Percentiles rank a stretch among this genome's conserved stretches.
phyloP scores from a whole-genome alignment of 805 yeast species.

The Wickerhamiella allomyrinae region DNA sequence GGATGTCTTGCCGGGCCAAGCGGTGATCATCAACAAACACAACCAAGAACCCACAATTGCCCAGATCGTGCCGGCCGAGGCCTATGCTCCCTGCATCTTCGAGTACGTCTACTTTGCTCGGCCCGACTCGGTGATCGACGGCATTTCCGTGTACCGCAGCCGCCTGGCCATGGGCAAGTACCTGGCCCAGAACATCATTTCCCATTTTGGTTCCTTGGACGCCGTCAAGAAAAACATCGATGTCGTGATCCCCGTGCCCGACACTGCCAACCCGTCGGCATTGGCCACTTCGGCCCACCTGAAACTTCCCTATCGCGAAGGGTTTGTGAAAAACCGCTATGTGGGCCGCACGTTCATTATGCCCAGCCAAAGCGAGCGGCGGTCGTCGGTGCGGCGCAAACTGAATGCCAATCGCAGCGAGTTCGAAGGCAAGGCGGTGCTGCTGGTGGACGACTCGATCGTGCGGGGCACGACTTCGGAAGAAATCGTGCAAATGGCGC shows the following conservation, averaged over 20 bases:
- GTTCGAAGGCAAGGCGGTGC: slow-evolving; percentile 68
- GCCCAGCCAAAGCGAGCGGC: slow-evolving; percentile 94
- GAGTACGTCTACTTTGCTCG: slow-evolving; percentile 97
- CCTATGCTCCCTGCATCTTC: slow-evolving; percentile 88
- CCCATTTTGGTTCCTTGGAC: slow-evolving; percentile 31
- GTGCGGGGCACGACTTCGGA: slow-evolving; percentile 96
- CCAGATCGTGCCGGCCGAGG: slow-evolving; percentile 65
- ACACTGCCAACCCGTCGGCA: slow-evolving; percentile 93
- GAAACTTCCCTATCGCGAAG: slow-evolving; percentile 81
- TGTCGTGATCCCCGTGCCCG: slow-evolving; percentile 96
- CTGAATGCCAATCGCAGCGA: slow-evolving; percentile 93
- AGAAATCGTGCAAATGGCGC: slow-evolving; percentile 96
- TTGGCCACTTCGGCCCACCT: slow-evolving; percentile 76
- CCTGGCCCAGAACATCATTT: slow-evolving; percentile 56
- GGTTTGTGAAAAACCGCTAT: slow-evolving; percentile 90
- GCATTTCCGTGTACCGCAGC: slow-evolving; percentile 88
- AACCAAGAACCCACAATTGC: slow-evolving; percentile 60
- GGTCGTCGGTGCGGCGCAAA: slow-evolving; percentile 85
- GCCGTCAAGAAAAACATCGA: slow-evolving; percentile 50
- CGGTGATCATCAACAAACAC: slow-evolving; percentile 78
- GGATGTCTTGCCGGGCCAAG: slow-evolving; percentile 90
- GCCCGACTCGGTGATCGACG: slow-evolving; percentile 91
- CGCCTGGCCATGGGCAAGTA: slow-evolving; percentile 89
- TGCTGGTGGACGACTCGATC: slow-evolving; percentile 91
- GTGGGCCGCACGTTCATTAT: slow-evolving; percentile 96